A percentile compares a stretch with the other conserved stretches of the same genome.
Evolutionary conservation across 768 basidiomycete genomes (phyloP).

Genomic region (Mycena kentingensis): DNA sequence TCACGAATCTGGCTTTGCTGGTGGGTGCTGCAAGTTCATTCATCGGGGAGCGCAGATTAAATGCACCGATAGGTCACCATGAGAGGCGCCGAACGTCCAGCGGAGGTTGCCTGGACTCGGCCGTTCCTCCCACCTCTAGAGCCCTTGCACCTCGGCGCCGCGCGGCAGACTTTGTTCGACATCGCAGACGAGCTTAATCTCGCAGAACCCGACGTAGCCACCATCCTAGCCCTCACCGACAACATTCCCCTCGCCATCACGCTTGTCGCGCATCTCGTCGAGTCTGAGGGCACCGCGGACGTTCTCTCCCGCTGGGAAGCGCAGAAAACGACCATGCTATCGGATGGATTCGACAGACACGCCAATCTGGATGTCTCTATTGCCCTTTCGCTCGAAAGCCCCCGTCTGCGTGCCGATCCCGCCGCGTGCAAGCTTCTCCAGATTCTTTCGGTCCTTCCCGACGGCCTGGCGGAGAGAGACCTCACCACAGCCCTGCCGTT

Average conservation of each 20-base stretch:
- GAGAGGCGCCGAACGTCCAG: background rate
- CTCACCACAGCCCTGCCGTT: too few species aligned
- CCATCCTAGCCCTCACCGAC: background rate
- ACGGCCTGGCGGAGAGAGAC: background rate
- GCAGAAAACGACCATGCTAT: background rate
- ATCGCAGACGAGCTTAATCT: background rate
- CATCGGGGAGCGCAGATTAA: background rate
- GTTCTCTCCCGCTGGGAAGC: background rate
- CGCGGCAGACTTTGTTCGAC: background rate
- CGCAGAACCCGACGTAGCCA: background rate
- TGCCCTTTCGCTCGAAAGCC: background rate
- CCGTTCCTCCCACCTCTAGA: background rate
- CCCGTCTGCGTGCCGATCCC: background rate
- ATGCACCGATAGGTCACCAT: background rate
- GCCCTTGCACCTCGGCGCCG: background rate
- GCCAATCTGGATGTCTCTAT: background rate
- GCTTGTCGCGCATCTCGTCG: background rate
- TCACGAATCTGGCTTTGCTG: background rate
- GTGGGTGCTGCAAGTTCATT: background rate
- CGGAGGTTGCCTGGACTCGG: background rate
- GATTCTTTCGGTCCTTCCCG: background rate
- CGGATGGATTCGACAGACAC: background rate
- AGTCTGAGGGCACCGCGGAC: background rate
- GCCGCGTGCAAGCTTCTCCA: background rate
- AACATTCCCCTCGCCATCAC: background rate